These are phyloP conservation scores for Irpex sp. DNA, from an alignment of 1,284 basidiomycete species.

Conservation along the genomic window DNA sequence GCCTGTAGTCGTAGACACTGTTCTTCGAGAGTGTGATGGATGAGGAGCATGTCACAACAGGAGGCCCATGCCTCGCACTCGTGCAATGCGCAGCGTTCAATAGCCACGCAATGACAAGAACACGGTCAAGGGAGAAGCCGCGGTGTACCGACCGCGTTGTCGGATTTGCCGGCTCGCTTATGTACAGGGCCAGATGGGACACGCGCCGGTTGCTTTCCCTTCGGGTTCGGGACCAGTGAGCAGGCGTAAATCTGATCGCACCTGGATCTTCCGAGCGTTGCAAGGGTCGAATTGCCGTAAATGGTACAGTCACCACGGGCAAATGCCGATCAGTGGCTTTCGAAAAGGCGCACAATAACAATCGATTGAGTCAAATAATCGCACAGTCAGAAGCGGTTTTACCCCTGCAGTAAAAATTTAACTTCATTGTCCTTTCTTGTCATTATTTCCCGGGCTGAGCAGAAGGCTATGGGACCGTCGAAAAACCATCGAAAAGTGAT, in stretches of 20 bases:
- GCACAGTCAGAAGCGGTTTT: no score
- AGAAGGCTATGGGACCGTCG: no score
- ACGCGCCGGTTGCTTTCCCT: background rate
- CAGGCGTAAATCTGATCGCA: background rate
- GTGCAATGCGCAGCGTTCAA: background rate
- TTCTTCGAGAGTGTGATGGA: background rate
- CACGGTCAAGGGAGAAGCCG: background rate
- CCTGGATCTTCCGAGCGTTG: background rate
- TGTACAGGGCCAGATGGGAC: background rate
- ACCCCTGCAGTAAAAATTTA: no score
- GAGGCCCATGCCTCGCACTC: background rate
- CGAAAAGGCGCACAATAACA: no score
- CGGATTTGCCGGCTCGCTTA: background rate
- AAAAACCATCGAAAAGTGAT: no score
- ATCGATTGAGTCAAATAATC: no score
- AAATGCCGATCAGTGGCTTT: no score
- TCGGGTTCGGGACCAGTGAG: background rate
- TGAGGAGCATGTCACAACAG: background rate
- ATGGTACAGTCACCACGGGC: no score
- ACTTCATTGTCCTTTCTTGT: no score
- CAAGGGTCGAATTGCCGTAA: background rate
- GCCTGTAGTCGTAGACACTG: background rate
- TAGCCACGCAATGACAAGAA: background rate
- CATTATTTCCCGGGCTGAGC: no score
- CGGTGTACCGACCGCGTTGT: background rate